phyloP scores from a whole-genome alignment of 2,329 filamentous ascomycete species.

The Dothideomycetes sp. region DNA sequence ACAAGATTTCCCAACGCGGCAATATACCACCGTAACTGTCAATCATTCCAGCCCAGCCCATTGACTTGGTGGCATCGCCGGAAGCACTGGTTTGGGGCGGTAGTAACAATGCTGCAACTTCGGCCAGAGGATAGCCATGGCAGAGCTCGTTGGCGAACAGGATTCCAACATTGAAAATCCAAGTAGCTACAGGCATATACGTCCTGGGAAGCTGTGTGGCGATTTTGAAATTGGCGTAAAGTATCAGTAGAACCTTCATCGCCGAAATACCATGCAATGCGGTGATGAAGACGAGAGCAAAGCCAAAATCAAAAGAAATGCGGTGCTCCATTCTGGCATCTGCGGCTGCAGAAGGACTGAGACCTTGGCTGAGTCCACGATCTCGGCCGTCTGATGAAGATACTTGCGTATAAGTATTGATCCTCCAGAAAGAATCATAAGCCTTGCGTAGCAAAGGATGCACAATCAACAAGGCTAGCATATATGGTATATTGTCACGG shows the following conservation, averaged over 20 bases:
- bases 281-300: conserved; percentile 68
- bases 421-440: conserved; percentile 51
- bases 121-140: conserved; percentile 63
- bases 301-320: conserved; percentile 71
- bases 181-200: conserved; percentile 67
- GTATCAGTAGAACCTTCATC: conserved; percentile 69
- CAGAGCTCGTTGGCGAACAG: conserved; percentile 86
- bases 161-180: conserved; percentile 78
- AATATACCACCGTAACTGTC: conserved; percentile 79
- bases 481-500: conserved; percentile 74
- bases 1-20: conserved; percentile 88
- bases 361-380: conserved; percentile 30
- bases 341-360: conserved; percentile 41
- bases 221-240: conserved; percentile 73
- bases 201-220: conserved; percentile 61
- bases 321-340: conserved; percentile 53
- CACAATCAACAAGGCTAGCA: conserved; percentile 61
- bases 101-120: conserved; percentile 48
- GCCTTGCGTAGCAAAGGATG: conserved; percentile 69
- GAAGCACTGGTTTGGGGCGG: conserved; percentile 31
- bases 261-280: conserved; percentile 79
- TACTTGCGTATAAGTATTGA: conserved; percentile 35
- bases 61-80: conserved; percentile 28
- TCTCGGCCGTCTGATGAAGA: conserved; percentile 28
- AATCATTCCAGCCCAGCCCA: conserved; percentile 59